These are phyloP conservation scores for Chytriomyces sp. DNA, from an alignment of 192 early-diverging fungal genomes.

Conservation along the genomic window DNA sequence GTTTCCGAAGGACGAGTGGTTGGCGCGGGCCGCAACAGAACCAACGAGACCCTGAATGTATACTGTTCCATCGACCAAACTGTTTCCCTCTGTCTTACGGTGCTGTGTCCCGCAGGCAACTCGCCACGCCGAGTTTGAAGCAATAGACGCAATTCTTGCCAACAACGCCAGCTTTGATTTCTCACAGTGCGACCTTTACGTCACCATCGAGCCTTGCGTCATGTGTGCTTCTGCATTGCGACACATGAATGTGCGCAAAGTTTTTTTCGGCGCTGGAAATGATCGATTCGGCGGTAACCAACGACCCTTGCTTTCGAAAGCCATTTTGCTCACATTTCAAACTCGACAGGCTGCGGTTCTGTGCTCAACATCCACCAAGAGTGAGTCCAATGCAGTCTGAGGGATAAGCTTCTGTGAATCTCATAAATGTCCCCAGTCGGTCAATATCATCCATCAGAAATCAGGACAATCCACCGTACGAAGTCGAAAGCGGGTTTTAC, in stretches of 20 bases:
- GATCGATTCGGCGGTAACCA: conserved; percentile 89
- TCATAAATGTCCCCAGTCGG: conserved; percentile 8
- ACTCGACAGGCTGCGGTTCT: conserved; percentile 70
- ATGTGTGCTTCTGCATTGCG: conserved; percentile 96
- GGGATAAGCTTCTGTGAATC: conserved; percentile 21
- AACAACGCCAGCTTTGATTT: conserved; percentile 44
- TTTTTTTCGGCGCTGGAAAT: conserved; percentile 90
- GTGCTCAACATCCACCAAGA: conserved; percentile 78
- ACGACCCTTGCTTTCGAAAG: not conserved
- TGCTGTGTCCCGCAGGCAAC: conserved; percentile 66
- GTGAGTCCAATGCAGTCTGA: conserved; percentile 49
- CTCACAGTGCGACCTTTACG: conserved; percentile 76
- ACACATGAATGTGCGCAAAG: conserved; percentile 78
- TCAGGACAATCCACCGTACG: conserved; percentile 54
- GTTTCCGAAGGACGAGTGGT: conserved; percentile 72
- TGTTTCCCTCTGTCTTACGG: not conserved
- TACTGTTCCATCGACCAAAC: conserved; percentile 1
- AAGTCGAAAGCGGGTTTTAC: conserved; percentile 70
- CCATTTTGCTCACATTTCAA: not conserved
- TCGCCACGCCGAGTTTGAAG: conserved; percentile 93
- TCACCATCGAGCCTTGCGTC: conserved; percentile 97
- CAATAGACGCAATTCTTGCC: conserved; percentile 78
- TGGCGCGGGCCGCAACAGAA: conserved; percentile 83
- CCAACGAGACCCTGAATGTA: conserved; percentile 88
- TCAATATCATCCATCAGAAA: not conserved